Evolutionary conservation across 768 basidiomycete species (phyloP).

Genomic region (Udeniomyces megalosporus): DNA sequence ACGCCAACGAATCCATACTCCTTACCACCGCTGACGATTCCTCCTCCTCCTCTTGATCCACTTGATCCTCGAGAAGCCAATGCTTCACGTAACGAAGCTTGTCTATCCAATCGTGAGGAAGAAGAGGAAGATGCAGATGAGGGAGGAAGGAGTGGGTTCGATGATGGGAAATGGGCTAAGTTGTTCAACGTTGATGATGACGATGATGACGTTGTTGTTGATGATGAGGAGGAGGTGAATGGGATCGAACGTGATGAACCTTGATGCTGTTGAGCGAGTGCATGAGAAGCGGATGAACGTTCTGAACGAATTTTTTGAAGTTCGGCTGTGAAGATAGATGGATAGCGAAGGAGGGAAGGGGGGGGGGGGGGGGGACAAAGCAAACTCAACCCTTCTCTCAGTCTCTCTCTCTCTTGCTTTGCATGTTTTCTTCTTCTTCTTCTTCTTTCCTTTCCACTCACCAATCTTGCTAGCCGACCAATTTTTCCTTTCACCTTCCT

Average conservation of each 20-base stretch:
- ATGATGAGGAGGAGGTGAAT: background rate
- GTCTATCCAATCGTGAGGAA: background rate
- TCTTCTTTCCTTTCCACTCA: conserved; percentile 29
- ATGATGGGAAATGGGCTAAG: background rate
- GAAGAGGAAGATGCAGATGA: background rate
- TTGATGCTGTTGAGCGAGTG: background rate
- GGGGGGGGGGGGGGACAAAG: background rate
- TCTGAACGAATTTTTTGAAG: conserved; percentile 6
- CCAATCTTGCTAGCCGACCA: conserved; percentile 70
- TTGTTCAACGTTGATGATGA: background rate
- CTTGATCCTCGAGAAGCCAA: background rate
- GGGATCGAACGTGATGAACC: background rate
- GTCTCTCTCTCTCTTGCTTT: background rate
- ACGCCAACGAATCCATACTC: background rate
- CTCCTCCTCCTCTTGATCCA: background rate
- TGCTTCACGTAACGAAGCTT: background rate
- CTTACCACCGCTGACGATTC: background rate
- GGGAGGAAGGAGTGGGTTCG: background rate
- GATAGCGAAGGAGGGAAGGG: background rate
- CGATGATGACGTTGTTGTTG: background rate
- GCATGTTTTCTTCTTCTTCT: background rate
- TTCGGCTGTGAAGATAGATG: background rate
- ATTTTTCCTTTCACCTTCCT: conserved; percentile 39
- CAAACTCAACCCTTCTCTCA: background rate
- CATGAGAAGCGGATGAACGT: background rate